phyloP scores from a whole-genome alignment of 495 filamentous ascomycete genomes.

The Amniculicola lignicola region DNA sequence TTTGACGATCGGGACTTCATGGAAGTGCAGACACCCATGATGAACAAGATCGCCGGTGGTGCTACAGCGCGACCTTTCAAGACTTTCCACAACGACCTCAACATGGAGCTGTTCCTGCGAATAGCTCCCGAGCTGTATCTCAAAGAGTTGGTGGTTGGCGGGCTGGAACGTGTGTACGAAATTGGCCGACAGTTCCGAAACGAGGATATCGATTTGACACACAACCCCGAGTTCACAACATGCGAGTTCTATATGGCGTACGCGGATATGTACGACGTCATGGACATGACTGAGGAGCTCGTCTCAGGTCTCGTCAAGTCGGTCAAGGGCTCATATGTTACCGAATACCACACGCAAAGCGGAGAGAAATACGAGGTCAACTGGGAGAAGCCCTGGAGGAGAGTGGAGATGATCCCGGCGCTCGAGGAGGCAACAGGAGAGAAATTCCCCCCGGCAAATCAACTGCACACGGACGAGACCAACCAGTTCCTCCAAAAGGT shows the following conservation, averaged over 20 bases:
- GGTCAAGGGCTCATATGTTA: conserved; percentile 79
- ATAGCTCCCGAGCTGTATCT: conserved; percentile 94
- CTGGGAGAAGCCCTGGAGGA: conserved; percentile 92
- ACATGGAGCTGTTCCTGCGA: conserved; percentile 86
- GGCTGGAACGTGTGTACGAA: conserved; percentile 88
- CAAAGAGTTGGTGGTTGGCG: conserved; percentile 93
- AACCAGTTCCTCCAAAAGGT: conserved; percentile 80
- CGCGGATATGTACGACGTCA: conserved; percentile 87
- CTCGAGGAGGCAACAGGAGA: conserved; percentile 86
- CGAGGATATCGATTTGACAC: conserved; percentile 91
- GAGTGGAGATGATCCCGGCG: conserved; percentile 94
- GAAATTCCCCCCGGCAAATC: conserved; percentile 84
- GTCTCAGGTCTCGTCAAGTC: conserved; percentile 89
- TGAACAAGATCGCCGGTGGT: conserved; percentile 92
- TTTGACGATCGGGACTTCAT: conserved; percentile 82
- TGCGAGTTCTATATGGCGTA: conserved; percentile 98
- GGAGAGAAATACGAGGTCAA: conserved; percentile 87
- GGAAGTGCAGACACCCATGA: conserved; percentile 97
- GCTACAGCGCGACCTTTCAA: conserved; percentile 94
- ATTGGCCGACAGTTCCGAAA: conserved; percentile 90
- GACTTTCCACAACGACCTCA: conserved; percentile 90
- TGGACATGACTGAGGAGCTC: conserved; percentile 91
- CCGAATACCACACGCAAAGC: conserved; percentile 72
- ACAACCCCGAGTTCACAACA: conserved; percentile 98
- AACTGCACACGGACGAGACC: conserved; percentile 86